Percentiles rank a stretch among this genome's conserved stretches.
phyloP scores from a whole-genome alignment of 2,329 filamentous ascomycete species.

The Xylariaceae sp. region DNA sequence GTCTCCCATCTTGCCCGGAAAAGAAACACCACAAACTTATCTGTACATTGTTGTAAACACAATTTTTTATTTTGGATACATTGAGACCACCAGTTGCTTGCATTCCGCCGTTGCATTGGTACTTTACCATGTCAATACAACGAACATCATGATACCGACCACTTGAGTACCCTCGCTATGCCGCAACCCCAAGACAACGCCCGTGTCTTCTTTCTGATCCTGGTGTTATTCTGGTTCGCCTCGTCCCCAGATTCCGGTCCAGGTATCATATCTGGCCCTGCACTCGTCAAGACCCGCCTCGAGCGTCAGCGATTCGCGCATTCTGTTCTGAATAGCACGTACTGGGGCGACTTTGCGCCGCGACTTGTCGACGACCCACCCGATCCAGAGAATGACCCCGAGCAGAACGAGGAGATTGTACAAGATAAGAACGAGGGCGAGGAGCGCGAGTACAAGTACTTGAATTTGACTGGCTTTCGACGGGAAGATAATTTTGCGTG shows the following conservation, averaged over 20 bases:
- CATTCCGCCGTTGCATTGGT: too few species aligned
- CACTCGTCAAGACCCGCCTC: conserved; percentile 41
- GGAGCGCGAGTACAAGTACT: conserved; percentile 35
- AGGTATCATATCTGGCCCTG: conserved; percentile 38
- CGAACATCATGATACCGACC: conserved; percentile 1
- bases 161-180: conserved; percentile 31
- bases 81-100: too few species aligned
- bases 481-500: conserved; percentile 72
- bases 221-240: conserved; percentile 42
- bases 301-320: conserved; percentile 49
- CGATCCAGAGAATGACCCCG: conserved; percentile 11
- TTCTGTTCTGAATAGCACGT: conserved; percentile 48
- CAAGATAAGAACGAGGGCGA: too few species aligned
- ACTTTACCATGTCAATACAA: conserved; percentile 17
- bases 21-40: too few species aligned
- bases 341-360: conserved; percentile 58
- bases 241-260: conserved; percentile 36
- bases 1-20: too few species aligned
- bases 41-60: too few species aligned
- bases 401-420: not conserved
- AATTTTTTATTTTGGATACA: too few species aligned
- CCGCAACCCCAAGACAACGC: conserved; percentile 43
- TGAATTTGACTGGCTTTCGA: conserved; percentile 76
- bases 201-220: conserved; percentile 38
- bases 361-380: conserved; percentile 23